These are phyloP conservation scores for Infundibulicybe gibba DNA, from an alignment of 768 basidiomycete species.

Conservation along the genomic window DNA sequence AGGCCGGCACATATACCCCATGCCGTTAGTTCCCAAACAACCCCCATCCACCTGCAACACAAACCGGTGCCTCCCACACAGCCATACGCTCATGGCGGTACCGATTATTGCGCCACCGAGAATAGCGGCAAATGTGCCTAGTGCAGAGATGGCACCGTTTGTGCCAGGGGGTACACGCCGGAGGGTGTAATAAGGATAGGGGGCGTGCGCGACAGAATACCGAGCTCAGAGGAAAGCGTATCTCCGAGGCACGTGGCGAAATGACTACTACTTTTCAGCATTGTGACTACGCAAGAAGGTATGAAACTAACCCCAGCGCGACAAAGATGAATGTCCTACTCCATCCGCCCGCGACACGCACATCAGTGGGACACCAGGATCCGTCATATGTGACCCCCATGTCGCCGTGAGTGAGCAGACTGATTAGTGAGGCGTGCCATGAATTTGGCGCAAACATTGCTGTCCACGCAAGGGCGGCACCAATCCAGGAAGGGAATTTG, in stretches of 20 bases:
- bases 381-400: conserved; percentile 27
- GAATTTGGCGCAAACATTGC: conserved; percentile 44
- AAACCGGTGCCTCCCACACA: conserved; percentile 63
- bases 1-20: conserved; percentile 23
- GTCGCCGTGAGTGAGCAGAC: conserved; percentile 20
- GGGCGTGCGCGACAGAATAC: conserved; percentile 68
- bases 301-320: conserved; percentile 54
- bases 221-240: conserved; percentile 90
- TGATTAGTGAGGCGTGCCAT: conserved; percentile 28
- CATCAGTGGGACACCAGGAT: conserved; percentile 65
- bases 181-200: conserved; percentile 81
- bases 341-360: conserved; percentile 38
- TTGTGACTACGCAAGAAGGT: background rate
- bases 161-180: conserved; percentile 81
- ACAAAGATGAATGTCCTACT: conserved; percentile 62
- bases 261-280: conserved; percentile 46
- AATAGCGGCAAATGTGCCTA: conserved; percentile 72
- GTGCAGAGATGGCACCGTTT: conserved; percentile 79
- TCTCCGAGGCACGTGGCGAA: conserved; percentile 89
- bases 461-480: conserved; percentile 63
- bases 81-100: conserved; percentile 45
- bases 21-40: conserved; percentile 16
- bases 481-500: conserved; percentile 70
- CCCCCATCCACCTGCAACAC: conserved; percentile 35
- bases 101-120: conserved; percentile 76